A percentile compares a stretch with the other conserved stretches of the same genome.
phyloP scores from a whole-genome alignment of 352 stramenopile species.

The Pythium utonaiense region DNA sequence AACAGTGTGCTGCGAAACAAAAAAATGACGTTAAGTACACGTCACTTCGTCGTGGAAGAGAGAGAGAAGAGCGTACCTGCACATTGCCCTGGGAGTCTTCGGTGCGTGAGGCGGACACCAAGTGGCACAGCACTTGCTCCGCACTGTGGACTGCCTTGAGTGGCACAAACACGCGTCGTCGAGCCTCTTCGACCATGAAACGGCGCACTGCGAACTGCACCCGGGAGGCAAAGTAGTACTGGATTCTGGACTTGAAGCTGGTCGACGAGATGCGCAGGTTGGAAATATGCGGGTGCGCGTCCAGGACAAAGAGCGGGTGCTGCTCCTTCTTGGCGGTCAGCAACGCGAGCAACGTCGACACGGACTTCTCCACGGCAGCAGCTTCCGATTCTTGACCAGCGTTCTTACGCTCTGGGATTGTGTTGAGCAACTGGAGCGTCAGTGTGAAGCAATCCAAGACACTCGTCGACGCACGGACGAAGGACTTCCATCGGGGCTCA shows the following conservation, averaged over 20 bases:
- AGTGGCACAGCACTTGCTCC: conserved; percentile 51
- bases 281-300: conserved; percentile 27
- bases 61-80: conserved; percentile 37
- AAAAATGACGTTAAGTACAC: background rate
- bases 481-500: conserved; percentile 18
- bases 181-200: conserved; percentile 26
- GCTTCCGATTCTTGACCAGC: conserved; percentile 21
- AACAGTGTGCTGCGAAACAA: conserved; percentile 47
- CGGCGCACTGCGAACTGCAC: conserved; percentile 29
- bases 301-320: conserved; percentile 28
- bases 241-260: conserved; percentile 25
- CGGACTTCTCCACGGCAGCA: conserved; percentile 26
- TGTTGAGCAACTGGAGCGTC: conserved; percentile 26
- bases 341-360: conserved; percentile 23
- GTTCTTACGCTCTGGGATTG: conserved; percentile 22
- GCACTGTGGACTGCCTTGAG: conserved; percentile 37
- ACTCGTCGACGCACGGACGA: conserved; percentile 21
- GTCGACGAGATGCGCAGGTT: conserved; percentile 28
- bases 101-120: conserved; percentile 48
- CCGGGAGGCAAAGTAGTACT: conserved; percentile 29
- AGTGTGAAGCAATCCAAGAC: conserved; percentile 31
- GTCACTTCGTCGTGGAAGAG: background rate
- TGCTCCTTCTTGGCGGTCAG: conserved; percentile 17
- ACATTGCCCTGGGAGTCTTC: conserved; percentile 68
- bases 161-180: conserved; percentile 25